Base-by-base conservation (phyloP, 371 early-diverging fungal genomes). In the Actinomortierella wolfii region DNA sequence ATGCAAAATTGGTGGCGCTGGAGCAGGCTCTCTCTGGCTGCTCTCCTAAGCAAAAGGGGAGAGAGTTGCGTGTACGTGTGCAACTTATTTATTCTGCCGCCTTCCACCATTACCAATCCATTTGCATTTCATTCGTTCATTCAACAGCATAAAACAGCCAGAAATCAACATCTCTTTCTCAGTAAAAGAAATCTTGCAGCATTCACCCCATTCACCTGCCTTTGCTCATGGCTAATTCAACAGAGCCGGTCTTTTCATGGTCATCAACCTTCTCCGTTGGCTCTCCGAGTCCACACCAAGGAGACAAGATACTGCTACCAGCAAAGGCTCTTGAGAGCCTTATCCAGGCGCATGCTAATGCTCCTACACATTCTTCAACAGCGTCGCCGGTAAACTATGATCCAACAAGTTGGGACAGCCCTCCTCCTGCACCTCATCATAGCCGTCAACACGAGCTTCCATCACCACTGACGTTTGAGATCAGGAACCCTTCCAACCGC, bases 401-500 rank as follows among this genome's bases (percentile, higher is more conserved):
- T 45, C 71, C 71, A 1, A 64, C 65, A 11, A 64, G 65, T 5
- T 70, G 71, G 71, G 65, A 51, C 2, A 20, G 49, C 21, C 60
- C 25, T 54, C 26, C 34, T 1, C 43, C 49, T 48, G 40, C 42
- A 23, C 23, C 21, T 2, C 15, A 13, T 14, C 51, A 50, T 61
- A 61, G 47, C 0, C 76, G 20, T 9, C 49, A 11, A 3, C 51
- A 67, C 15, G 75, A 75, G 21, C 76, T 86, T 7, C 86, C 90
- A 4, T 89, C 87, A 17, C 92, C 92, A 2, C 63, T 90, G 39
- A 89, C 87, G 11, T 89, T 92, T 65, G 83, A 86, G 43, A 68
- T 87, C 57, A 77, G 79, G 48, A 84, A 83, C 66, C 82, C 80
- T n/a, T 68, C 70, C 20, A 77, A 76, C 28, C 69, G 65, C 17